Conservation (phyloP, 129 eudicot species). For the Pulicaria dysenterica region DNA sequence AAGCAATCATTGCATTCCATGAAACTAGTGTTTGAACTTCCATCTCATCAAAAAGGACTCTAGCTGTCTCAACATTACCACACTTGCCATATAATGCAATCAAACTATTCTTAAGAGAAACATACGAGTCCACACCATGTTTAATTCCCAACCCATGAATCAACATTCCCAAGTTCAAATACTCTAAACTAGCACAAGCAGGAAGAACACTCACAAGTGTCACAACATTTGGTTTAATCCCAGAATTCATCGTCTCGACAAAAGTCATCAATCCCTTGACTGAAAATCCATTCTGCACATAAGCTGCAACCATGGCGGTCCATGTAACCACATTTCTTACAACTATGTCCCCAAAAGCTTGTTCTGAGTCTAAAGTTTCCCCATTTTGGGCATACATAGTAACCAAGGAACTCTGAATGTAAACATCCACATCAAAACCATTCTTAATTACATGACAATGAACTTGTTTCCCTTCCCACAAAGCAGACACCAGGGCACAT, state of each 20-base stretch:
- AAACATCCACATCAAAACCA: conserved; percentile 42
- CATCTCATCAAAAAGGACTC: conserved; percentile 46
- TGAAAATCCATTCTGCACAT: conserved; percentile 51
- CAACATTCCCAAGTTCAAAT: conserved; percentile 40
- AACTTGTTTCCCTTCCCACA: conserved; percentile 45
- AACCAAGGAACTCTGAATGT: conserved; percentile 55
- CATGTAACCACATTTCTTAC: conserved; percentile 59
- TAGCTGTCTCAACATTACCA: conserved; percentile 36
- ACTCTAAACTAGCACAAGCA: conserved; percentile 50
- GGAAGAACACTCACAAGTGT: conserved; percentile 57
- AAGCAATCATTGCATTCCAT: conserved; percentile 49
- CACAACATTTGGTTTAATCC: conserved; percentile 50
- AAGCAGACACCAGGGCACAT: conserved; percentile 34
- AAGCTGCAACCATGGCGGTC: conserved; percentile 60
- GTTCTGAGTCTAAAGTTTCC: conserved; percentile 38
- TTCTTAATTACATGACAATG: conserved; percentile 43
- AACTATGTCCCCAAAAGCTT: conserved; percentile 39
- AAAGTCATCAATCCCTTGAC: conserved; percentile 47
- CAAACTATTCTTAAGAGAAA: conserved; percentile 46
- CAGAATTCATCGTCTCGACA: conserved; percentile 43
- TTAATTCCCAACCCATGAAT: conserved; percentile 56
- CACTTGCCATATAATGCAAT: conserved; percentile 50
- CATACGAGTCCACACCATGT: conserved; percentile 45
- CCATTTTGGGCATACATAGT: conserved; percentile 55
- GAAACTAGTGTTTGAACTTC: conserved; percentile 39